phyloP scores from a whole-genome alignment of 179 eudicot genomes.

The Corrigiola litoralis region DNA sequence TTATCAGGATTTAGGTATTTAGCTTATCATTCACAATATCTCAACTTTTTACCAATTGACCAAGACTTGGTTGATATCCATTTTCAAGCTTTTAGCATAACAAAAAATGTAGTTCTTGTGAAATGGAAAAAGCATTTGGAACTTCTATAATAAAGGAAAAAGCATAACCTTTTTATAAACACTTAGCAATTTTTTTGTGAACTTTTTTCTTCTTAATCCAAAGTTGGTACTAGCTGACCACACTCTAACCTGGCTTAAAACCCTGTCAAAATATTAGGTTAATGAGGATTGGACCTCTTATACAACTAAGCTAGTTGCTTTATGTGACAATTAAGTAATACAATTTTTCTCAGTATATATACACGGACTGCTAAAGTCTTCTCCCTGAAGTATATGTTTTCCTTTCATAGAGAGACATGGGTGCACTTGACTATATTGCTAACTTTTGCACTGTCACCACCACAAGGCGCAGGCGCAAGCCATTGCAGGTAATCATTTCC shows the following conservation, averaged over 20 bases:
- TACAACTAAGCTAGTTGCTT: constrained; percentile 19
- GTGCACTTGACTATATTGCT: constrained; percentile 74
- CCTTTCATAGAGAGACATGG: constrained; percentile 36
- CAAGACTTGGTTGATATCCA: too few relatives aligned
- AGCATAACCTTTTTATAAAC: too few relatives aligned
- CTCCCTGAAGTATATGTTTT: constrained; percentile 1
- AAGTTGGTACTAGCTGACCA: background rate
- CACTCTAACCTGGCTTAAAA: constrained; percentile 11
- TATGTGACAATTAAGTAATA: background rate
- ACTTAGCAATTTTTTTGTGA: background rate
- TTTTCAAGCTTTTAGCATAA: too few relatives aligned
- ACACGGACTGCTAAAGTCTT: constrained; percentile 7
- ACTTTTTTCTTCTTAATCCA: background rate
- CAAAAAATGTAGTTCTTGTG: too few relatives aligned
- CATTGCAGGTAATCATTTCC: constrained; percentile 57
- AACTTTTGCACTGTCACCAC: constrained; percentile 73
- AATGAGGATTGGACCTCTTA: constrained; percentile 9
- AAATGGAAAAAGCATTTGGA: too few relatives aligned
- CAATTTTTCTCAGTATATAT: background rate
- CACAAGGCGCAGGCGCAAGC: constrained; percentile 55
- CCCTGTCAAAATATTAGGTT: constrained; percentile 1
- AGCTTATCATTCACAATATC: too few relatives aligned
- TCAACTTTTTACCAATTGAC: too few relatives aligned
- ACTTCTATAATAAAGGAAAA: background rate
- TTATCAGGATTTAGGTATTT: too few relatives aligned